These are phyloP conservation scores for Cardamine resedifolia DNA, from an alignment of 345 rosid species.

Conservation along the genomic window DNA sequence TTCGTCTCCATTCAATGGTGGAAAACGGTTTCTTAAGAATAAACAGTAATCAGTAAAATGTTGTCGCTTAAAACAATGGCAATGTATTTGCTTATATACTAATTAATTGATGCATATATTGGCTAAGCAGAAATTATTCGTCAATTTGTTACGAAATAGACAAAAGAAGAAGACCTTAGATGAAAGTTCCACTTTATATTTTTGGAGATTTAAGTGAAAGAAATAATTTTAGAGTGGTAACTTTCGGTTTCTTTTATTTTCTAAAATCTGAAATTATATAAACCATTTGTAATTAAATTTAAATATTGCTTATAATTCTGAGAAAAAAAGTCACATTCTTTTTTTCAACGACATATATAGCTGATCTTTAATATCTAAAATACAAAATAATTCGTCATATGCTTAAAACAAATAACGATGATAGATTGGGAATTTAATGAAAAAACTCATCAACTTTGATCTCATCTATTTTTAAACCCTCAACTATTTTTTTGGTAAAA, in stretches of 20 bases:
- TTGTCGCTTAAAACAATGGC: not conserved
- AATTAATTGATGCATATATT: not conserved
- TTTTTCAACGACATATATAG: not conserved
- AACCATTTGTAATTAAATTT: no score
- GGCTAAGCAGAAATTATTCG: not conserved
- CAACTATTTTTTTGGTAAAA: no score
- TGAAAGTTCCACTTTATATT: not conserved
- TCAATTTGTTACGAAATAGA: not conserved
- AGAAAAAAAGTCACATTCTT: no score
- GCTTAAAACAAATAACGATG: constrained; percentile 12
- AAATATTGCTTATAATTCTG: not conserved
- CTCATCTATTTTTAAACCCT: no score
- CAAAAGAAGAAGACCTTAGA: not conserved
- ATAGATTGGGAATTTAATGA: no score
- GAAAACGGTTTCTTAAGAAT: not conserved
- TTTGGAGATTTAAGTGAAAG: not conserved
- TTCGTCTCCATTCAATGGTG: not conserved
- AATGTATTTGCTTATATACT: not conserved
- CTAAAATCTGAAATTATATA: not conserved
- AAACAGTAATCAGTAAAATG: not conserved
- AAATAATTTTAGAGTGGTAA: not conserved
- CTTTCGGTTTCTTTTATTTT: not conserved
- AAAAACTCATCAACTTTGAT: no score
- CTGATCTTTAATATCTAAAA: not conserved
- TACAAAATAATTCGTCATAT: not conserved